Conservation (phyloP, 257 asterid species). For the Penstemon newberryi region DNA sequence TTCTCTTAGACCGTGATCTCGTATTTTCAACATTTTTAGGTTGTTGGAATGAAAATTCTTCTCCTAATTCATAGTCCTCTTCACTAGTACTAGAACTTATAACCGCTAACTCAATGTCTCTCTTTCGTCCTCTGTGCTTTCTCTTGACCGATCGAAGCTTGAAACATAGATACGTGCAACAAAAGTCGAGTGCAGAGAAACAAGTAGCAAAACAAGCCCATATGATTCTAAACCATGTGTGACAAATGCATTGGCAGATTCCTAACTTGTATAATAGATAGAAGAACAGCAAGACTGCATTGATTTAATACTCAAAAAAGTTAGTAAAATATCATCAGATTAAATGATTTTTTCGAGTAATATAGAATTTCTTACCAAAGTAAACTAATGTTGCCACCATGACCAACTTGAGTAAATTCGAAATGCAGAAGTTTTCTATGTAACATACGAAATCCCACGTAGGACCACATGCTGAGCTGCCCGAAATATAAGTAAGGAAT, state of each 20-base stretch:
- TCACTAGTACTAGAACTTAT: slow-evolving; percentile 30
- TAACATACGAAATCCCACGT: slow-evolving; percentile 75
- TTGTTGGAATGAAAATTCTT: slow-evolving; percentile 23
- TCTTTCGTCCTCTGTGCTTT: slow-evolving; percentile 31
- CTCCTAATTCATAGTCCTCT: slow-evolving; percentile 35
- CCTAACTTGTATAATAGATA: slow-evolving; percentile 77
- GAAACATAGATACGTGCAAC: slow-evolving; percentile 57
- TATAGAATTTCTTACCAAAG: slow-evolving; percentile 45
- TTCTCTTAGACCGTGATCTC: slow-evolving; percentile 25
- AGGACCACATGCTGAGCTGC: slow-evolving; percentile 59
- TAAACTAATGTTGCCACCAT: slow-evolving; percentile 52
- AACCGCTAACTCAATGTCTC: slow-evolving; percentile 39
- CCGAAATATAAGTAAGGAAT: neutral
- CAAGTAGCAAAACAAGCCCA: slow-evolving; percentile 57
- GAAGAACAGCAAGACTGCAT: slow-evolving; percentile 72
- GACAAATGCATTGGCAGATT: slow-evolving; percentile 68
- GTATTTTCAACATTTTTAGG: slow-evolving; percentile 21
- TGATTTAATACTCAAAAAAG: neutral
- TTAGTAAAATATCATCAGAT: neutral
- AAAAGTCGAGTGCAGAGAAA: slow-evolving; percentile 47
- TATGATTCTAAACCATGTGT: slow-evolving; percentile 37
- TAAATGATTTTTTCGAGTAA: neutral
- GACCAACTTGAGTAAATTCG: slow-evolving; percentile 56
- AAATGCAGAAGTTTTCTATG: slow-evolving; percentile 65
- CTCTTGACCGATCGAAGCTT: slow-evolving; percentile 48